These are phyloP conservation scores for Coemansia sp. DNA, from an alignment of 192 early-diverging fungal species.

Conservation along the genomic window DNA sequence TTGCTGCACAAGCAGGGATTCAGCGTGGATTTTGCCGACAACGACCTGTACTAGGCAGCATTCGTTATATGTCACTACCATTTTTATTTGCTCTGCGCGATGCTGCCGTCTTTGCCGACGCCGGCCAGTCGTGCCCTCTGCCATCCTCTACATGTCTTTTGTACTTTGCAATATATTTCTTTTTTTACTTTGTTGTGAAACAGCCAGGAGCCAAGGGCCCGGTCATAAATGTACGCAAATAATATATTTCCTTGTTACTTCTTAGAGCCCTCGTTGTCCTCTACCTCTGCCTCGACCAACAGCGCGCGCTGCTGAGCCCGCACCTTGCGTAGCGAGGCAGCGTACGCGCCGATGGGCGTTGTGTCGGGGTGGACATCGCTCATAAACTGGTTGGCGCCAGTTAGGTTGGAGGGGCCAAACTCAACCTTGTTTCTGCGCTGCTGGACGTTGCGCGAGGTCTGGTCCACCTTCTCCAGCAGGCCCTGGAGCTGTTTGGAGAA, in stretches of 20 bases:
- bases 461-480: slow-evolving; percentile 84
- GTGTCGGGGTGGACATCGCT: slow-evolving; percentile 27
- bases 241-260: background rate
- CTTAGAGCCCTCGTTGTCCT: slow-evolving; percentile 1
- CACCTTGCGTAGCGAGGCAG: slow-evolving; percentile 51
- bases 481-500: slow-evolving; percentile 78
- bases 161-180: no score
- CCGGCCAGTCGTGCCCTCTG: no score
- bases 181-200: no score
- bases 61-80: no score
- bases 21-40: slow-evolving; percentile 78
- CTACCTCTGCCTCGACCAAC: slow-evolving; percentile 40
- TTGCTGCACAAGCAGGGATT: slow-evolving; percentile 83
- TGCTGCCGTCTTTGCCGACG: no score
- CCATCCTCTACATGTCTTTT: no score
- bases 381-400: slow-evolving; percentile 51
- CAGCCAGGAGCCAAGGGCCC: no score
- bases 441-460: slow-evolving; percentile 74
- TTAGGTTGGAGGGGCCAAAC: slow-evolving; percentile 57
- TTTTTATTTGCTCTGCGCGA: no score
- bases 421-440: slow-evolving; percentile 61
- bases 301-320: slow-evolving; percentile 51
- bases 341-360: slow-evolving; percentile 51
- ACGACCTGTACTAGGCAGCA: slow-evolving; percentile 76
- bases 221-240: no score